phyloP scores from a whole-genome alignment of 441 rosid genomes.

The Mallotus japonicus region DNA sequence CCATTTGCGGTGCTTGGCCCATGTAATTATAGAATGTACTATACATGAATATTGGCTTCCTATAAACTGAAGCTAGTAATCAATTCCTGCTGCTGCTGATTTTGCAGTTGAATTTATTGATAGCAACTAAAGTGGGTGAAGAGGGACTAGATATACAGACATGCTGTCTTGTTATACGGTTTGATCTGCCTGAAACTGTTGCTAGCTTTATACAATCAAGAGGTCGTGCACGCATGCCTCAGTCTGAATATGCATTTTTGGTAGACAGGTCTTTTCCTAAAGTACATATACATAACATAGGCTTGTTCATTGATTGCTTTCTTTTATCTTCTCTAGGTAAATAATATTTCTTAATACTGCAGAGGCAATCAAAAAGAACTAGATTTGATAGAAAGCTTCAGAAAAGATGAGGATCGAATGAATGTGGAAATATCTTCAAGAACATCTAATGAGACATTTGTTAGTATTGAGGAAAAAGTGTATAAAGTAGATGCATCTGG shows the following conservation, averaged over 20 bases:
- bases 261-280: constrained; percentile 69
- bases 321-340: constrained; percentile 2
- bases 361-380: constrained; percentile 77
- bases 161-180: constrained; percentile 96
- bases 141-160: constrained; percentile 99
- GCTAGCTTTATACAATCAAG: constrained; percentile 98
- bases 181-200: constrained; percentile 96
- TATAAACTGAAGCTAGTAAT: neutral
- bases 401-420: constrained; percentile 63
- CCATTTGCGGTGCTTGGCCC: neutral
- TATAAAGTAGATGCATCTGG: constrained; percentile 75
- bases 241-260: constrained; percentile 94
- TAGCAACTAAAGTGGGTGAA: constrained; percentile 98
- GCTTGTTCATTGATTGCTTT: constrained; percentile 14
- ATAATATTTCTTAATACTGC: constrained; percentile 37
- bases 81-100: constrained; percentile 17
- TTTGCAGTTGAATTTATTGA: constrained; percentile 86
- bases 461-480: constrained; percentile 50
- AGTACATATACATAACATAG: neutral
- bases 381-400: constrained; percentile 64
- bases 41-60: neutral
- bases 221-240: constrained; percentile 99
- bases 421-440: constrained; percentile 70
- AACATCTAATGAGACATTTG: constrained; percentile 56
- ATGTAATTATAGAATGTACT: constrained; percentile 3